phyloP scores from a whole-genome alignment of 1,284 basidiomycete genomes.

The Mycosarcoma maydis region DNA sequence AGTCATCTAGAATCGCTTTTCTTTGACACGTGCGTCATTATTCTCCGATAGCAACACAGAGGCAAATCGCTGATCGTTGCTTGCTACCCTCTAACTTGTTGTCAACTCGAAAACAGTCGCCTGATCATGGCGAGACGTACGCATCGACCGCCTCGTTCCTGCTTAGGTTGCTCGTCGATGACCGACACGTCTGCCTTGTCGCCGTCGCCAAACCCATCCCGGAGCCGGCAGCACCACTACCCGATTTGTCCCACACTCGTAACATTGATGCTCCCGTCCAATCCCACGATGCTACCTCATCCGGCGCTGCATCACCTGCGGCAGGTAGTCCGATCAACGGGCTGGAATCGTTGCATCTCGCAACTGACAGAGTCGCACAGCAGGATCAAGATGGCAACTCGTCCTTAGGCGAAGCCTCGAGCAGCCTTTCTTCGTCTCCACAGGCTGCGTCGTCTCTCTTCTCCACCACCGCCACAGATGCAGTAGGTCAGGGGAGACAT shows the following conservation, averaged over 20 bases:
- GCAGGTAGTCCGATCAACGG: not conserved
- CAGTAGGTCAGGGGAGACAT: not conserved
- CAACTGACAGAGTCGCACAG: not conserved
- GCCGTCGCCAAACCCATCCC: conserved; percentile 59
- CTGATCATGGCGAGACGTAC: conserved; percentile 54
- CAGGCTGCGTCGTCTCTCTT: conserved; percentile 17
- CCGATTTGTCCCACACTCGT: conserved; percentile 4
- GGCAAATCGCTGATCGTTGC: not conserved
- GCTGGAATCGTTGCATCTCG: conserved; percentile 22
- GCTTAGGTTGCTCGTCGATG: conserved; percentile 60
- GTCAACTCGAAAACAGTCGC: conserved; percentile 24
- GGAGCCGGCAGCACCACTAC: conserved; percentile 35
- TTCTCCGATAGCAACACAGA: not conserved
- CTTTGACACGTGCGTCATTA: not conserved
- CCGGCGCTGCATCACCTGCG: conserved; percentile 7
- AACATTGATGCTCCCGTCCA: not conserved
- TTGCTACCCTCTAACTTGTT: not conserved
- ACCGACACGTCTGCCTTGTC: conserved; percentile 59
- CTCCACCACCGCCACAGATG: not conserved
- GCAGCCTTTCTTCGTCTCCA: conserved; percentile 16
- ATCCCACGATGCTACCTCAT: conserved; percentile 1
- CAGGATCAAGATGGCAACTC: not conserved
- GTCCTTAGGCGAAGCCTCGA: not conserved
- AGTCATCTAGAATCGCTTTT: no score
- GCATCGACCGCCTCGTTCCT: conserved; percentile 57